These are phyloP conservation scores for Eucalyptus melliodora DNA, from an alignment of 345 rosid species.

Conservation along the genomic window DNA sequence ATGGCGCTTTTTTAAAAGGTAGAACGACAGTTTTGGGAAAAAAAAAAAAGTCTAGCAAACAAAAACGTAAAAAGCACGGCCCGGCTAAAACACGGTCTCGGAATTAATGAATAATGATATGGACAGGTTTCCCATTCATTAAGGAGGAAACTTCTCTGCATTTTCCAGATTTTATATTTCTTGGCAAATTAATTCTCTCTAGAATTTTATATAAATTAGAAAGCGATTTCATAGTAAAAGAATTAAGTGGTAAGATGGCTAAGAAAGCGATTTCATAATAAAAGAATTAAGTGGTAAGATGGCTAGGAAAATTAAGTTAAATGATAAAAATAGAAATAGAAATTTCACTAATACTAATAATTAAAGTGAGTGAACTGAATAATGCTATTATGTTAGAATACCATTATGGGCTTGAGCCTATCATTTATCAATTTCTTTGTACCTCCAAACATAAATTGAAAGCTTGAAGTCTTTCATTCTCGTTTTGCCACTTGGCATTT, in stretches of 20 bases:
- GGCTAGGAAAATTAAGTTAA: not conserved
- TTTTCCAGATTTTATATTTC: too few species aligned
- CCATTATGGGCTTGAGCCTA: not conserved
- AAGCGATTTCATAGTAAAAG: not conserved
- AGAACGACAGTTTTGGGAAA: not conserved
- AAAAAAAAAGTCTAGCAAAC: not conserved
- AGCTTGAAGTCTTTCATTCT: not conserved
- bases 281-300: not conserved
- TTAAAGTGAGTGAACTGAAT: not conserved
- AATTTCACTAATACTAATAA: not conserved
- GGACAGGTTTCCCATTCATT: too few species aligned
- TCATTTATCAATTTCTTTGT: not conserved
- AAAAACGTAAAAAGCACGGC: too few species aligned
- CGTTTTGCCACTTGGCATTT: not conserved
- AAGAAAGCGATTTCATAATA: not conserved
- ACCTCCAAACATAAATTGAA: not conserved
- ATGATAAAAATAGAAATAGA: not conserved
- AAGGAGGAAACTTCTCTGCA: too few species aligned
- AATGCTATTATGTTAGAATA: not conserved
- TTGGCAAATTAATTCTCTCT: too few species aligned
- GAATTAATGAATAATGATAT: too few species aligned
- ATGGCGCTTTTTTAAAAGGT: not conserved
- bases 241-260: not conserved
- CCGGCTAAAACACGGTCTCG: too few species aligned
- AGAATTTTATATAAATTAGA: not conserved